phyloP scores from a whole-genome alignment of 345 rosid species.

The Passiflora organensis region DNA sequence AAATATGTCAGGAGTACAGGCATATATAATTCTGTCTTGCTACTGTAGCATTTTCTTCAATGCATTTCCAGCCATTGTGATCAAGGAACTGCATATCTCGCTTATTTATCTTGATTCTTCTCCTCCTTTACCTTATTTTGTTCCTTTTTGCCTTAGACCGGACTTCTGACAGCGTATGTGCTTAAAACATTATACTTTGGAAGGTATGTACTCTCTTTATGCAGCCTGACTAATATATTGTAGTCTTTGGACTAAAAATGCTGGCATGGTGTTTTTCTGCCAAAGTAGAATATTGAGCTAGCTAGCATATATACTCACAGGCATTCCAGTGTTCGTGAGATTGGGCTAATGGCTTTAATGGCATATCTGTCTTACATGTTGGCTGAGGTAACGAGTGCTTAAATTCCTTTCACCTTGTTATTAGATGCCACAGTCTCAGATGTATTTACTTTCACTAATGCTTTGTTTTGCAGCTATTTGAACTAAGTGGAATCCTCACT shows the following conservation, averaged over 20 bases:
- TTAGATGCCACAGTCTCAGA: background rate
- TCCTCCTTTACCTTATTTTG: conserved; percentile 1
- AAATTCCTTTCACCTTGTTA: background rate
- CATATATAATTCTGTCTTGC: too few relatives aligned
- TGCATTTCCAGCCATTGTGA: too few relatives aligned
- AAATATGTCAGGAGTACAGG: too few relatives aligned
- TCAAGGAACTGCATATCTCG: too few relatives aligned
- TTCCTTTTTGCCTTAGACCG: conserved; percentile 43
- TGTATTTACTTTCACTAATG: background rate
- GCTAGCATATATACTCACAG: conserved; percentile 31
- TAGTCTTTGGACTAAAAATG: too few relatives aligned
- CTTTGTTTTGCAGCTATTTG: conserved; percentile 53
- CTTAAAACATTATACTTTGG: conserved; percentile 68
- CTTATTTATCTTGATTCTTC: background rate
- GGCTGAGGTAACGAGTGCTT: conserved; percentile 60
- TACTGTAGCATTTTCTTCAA: too few relatives aligned
- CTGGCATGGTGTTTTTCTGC: too few relatives aligned
- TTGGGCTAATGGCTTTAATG: conserved; percentile 71
- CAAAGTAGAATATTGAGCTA: background rate
- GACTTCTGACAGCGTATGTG: conserved; percentile 57
- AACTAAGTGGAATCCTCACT: conserved; percentile 83
- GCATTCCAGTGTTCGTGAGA: conserved; percentile 74
- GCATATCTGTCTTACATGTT: conserved; percentile 81
- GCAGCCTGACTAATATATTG: too few relatives aligned
- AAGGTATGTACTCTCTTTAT: conserved; percentile 49